Evolutionary conservation across 495 filamentous ascomycete genomes (phyloP).

Genomic region (Aspergillus campestris): DNA sequence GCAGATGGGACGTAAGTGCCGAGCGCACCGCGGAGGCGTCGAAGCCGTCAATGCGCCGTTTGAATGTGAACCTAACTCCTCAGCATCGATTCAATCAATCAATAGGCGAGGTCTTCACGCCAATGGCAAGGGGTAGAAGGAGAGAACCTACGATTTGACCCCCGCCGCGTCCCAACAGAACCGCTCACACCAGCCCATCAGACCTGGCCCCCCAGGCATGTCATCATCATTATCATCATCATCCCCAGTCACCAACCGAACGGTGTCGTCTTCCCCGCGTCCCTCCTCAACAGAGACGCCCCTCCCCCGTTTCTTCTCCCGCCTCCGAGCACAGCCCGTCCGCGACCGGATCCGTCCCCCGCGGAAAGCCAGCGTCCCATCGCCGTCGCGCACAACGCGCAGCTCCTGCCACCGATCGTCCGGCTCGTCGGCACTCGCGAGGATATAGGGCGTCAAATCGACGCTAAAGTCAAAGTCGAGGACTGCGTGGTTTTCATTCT

Average conservation of each 20-base stretch:
- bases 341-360: conserved; percentile 19
- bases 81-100: neutral
- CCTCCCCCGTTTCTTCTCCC: conserved; percentile 8
- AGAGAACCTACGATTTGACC: conserved; percentile 31
- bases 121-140: neutral
- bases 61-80: conserved; percentile 28
- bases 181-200: conserved; percentile 33
- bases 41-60: conserved; percentile 29
- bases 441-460: conserved; percentile 26
- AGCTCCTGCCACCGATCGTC: conserved; percentile 11
- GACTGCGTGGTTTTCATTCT: conserved; percentile 23
- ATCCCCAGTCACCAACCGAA: conserved; percentile 3
- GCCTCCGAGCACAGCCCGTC: conserved; percentile 7
- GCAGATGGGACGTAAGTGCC: conserved; percentile 30
- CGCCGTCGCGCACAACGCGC: conserved; percentile 18
- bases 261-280: conserved; percentile 2
- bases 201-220: neutral
- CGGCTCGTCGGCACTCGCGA: conserved; percentile 18
- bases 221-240: neutral
- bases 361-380: conserved; percentile 21
- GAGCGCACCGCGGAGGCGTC: conserved; percentile 21
- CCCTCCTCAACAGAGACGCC: conserved; percentile 1
- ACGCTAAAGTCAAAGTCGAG: conserved; percentile 34
- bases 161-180: conserved; percentile 30
- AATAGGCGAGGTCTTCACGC: neutral